Evolutionary conservation across 768 basidiomycete species (phyloP), one percentile per base, ranked within the genome.

Genomic region (Lactarius quietus): DNA sequence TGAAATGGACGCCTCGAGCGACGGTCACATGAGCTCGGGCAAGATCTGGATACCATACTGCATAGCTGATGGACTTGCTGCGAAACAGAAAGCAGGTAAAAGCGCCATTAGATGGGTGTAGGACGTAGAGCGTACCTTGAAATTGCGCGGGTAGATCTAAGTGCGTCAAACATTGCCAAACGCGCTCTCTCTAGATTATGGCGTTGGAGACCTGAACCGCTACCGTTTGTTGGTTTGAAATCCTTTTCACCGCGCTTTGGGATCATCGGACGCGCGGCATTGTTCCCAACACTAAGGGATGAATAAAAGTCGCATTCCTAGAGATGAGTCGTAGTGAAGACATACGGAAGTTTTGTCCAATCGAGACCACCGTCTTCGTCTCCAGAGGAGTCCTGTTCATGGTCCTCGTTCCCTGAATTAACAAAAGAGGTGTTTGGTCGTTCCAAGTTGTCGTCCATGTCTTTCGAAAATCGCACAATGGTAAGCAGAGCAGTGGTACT

Each of bases 191-290:
- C 87, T 26, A 98, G 82, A 65, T 92, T 84, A 76, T 93, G 89
- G 31, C 86, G 76, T 72, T 98, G 97, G 15, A 93, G 78, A 15
- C 84, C 85, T 14, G 92, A 88, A 7, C 89, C 90, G 10, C 78
- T 79, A 26, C 81, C 79, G 59, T 78, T 72, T 69, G 80, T 80
- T 1, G 97, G 97, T 74, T 98, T 96, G 69, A 94, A 98, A 69
- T 98, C 95, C 74, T 99, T 98, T 76, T 98, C 97, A 2, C 97
- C 97, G 31, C 97, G 85, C 75, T 92, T 95, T 7, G 97, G 97
- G 58, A 99, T 95, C 7, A 90, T 80, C 3, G 90, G 90, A 45
- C 87, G 83, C 6, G 76, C 71, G 18, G 70, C 70, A 12, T 70
- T 74, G 45, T 73, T 75, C 64, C 59, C 54, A 26, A 59, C 62